Conservation (phyloP, 305 asterid genomes). For the Solanum hybrid region DNA sequence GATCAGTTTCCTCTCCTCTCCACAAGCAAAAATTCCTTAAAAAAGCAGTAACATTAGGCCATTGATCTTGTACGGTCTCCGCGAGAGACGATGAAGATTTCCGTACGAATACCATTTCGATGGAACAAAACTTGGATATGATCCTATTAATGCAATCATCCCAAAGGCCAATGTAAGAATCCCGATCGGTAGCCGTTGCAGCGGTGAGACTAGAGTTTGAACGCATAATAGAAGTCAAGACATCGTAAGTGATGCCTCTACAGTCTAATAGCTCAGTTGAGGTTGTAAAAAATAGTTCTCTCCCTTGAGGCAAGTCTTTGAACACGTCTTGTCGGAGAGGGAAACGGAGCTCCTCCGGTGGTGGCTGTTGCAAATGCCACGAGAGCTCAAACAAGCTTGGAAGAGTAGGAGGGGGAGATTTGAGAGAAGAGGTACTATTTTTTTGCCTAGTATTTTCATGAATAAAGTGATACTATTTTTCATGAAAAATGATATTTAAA, state of each 20-base stretch:
- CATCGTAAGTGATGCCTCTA: conserved; percentile 22
- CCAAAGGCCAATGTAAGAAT: conserved; percentile 35
- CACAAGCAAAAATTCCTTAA: conserved; percentile 31
- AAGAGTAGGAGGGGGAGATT: conserved; percentile 18
- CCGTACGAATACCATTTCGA: conserved; percentile 29
- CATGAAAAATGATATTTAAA: no score
- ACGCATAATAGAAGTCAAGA: conserved; percentile 22
- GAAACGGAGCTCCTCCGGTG: conserved; percentile 37
- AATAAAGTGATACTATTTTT: no score
- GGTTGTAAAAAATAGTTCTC: conserved; percentile 30
- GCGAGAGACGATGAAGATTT: conserved; percentile 16
- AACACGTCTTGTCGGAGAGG: conserved; percentile 32
- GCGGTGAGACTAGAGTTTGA: conserved; percentile 24
- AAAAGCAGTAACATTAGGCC: conserved; percentile 34
- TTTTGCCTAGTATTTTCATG: no score
- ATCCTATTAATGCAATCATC: conserved; percentile 36
- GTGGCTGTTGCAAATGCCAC: conserved; percentile 40
- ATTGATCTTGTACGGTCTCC: conserved; percentile 24
- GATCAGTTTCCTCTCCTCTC: conserved; percentile 42
- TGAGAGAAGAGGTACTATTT: not conserved
- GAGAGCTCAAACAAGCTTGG: conserved; percentile 38
- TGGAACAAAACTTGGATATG: conserved; percentile 27
- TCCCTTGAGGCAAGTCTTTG: conserved; percentile 39
- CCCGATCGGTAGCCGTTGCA: conserved; percentile 15
- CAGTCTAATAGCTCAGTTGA: conserved; percentile 26